phyloP scores from a whole-genome alignment of 257 asterid species.

The Jacaranda mimosifolia region DNA sequence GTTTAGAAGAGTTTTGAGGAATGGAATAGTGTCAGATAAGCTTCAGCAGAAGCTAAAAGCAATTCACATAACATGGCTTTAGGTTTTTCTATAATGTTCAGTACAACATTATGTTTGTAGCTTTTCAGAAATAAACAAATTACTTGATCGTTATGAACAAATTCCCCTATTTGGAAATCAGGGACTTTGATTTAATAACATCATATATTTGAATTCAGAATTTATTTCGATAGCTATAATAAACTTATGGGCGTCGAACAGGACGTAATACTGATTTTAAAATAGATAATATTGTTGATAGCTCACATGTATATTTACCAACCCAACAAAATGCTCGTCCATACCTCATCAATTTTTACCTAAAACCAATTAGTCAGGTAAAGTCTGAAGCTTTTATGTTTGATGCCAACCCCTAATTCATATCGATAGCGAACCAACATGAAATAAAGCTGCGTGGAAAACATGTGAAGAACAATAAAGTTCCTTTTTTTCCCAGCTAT shows the following conservation, averaged over 20 bases:
- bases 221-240: background rate
- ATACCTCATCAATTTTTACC: background rate
- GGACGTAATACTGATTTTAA: background rate
- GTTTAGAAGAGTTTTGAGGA: background rate
- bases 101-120: background rate
- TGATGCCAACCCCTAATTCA: background rate
- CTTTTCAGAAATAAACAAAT: background rate
- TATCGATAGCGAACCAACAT: background rate
- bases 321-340: background rate
- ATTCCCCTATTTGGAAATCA: background rate
- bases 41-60: slow-evolving; percentile 1
- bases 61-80: slow-evolving; percentile 9
- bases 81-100: slow-evolving; percentile 6
- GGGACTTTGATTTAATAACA: background rate
- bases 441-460: background rate
- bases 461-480: background rate
- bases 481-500: background rate
- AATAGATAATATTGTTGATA: background rate
- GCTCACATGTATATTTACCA: slow-evolving; percentile 7
- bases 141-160: background rate
- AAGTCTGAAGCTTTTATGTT: background rate
- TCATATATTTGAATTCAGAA: background rate
- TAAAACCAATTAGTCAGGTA: background rate
- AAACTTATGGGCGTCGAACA: background rate
- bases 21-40: background rate